phyloP scores from a whole-genome alignment of 345 rosid genomes.

The Dovyalis caffra region DNA sequence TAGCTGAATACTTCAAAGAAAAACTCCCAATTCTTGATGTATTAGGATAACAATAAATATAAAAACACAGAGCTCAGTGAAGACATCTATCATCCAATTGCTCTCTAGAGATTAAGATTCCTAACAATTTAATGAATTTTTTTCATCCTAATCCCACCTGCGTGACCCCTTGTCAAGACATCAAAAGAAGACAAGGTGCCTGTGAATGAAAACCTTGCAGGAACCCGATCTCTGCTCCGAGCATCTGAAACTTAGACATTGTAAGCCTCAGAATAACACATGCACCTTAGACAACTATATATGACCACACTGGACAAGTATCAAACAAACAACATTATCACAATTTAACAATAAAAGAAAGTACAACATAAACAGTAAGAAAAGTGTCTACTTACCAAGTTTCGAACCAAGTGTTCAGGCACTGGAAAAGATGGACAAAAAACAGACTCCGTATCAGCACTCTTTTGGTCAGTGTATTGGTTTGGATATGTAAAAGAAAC shows the following conservation, averaged over 20 bases:
- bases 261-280: slow-evolving; percentile 95
- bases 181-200: slow-evolving; percentile 94
- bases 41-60: slow-evolving; percentile 52
- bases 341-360: slow-evolving; percentile 19
- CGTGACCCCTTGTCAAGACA: slow-evolving; percentile 86
- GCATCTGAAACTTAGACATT: slow-evolving; percentile 99
- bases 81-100: slow-evolving; percentile 56
- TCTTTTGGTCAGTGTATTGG: slow-evolving; percentile 36
- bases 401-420: slow-evolving; percentile 66
- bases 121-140: slow-evolving; percentile 50
- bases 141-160: slow-evolving; percentile 98
- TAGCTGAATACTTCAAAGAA: slow-evolving; percentile 23
- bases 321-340: slow-evolving; percentile 37
- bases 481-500: slow-evolving; percentile 78
- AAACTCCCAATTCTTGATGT: slow-evolving; percentile 40
- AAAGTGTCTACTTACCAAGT: slow-evolving; percentile 60
- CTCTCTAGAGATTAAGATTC: slow-evolving; percentile 50
- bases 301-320: slow-evolving; percentile 52
- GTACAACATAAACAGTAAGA: slow-evolving; percentile 14
- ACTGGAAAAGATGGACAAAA: slow-evolving; percentile 75
- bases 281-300: slow-evolving; percentile 66
- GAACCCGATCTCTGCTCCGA: slow-evolving; percentile 82
- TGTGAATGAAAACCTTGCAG: slow-evolving; percentile 63
- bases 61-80: slow-evolving; percentile 57
- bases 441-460: slow-evolving; percentile 44